Evolutionary conservation across 1,139 yeast genomes (phyloP).

Genomic region (Candida glucosophila): DNA sequence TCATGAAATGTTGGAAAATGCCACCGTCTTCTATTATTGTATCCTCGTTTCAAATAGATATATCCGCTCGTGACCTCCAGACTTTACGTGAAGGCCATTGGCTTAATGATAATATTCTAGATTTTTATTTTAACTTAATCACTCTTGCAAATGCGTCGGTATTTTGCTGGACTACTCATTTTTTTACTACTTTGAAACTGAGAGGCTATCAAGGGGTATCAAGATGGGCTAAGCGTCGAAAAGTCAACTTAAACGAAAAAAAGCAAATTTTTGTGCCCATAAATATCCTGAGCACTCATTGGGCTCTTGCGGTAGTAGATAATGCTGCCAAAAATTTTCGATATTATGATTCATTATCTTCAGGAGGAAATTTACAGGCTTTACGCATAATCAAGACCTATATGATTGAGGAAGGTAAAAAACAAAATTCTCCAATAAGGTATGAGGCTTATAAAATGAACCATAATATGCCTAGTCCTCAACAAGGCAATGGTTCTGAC

Average conservation of each 20-base stretch:
- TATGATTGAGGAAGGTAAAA: slow-evolving; percentile 47
- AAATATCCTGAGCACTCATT: slow-evolving; percentile 74
- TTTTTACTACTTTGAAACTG: slow-evolving; percentile 59
- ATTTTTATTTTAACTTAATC: slow-evolving; percentile 62
- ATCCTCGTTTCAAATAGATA: slow-evolving; percentile 42
- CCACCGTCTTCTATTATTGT: slow-evolving; percentile 12
- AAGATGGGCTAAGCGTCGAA: slow-evolving; percentile 85
- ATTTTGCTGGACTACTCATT: slow-evolving; percentile 82
- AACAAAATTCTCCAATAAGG: slow-evolving; percentile 28
- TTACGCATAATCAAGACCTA: slow-evolving; percentile 49
- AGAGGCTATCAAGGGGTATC: slow-evolving; percentile 79
- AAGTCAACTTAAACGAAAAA: slow-evolving; percentile 55
- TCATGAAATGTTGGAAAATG: slow-evolving; percentile 16
- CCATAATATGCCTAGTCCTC: slow-evolving; percentile 53
- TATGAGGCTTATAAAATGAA: slow-evolving; percentile 22
- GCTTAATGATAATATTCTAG: slow-evolving; percentile 90
- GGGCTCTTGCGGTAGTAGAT: slow-evolving; percentile 86
- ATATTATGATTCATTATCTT: slow-evolving; percentile 69
- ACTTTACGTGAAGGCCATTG: slow-evolving; percentile 68
- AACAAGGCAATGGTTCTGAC: slow-evolving; percentile 84
- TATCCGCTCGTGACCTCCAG: slow-evolving; percentile 55
- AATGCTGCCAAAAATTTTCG: slow-evolving; percentile 48
- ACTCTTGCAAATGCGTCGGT: slow-evolving; percentile 30
- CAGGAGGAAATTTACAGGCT: slow-evolving; percentile 50
- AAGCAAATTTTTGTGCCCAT: slow-evolving; percentile 75